Evolutionary conservation across 78 protist genomes (phyloP).

Genomic region (Dictyostelium brefeldianum): DNA sequence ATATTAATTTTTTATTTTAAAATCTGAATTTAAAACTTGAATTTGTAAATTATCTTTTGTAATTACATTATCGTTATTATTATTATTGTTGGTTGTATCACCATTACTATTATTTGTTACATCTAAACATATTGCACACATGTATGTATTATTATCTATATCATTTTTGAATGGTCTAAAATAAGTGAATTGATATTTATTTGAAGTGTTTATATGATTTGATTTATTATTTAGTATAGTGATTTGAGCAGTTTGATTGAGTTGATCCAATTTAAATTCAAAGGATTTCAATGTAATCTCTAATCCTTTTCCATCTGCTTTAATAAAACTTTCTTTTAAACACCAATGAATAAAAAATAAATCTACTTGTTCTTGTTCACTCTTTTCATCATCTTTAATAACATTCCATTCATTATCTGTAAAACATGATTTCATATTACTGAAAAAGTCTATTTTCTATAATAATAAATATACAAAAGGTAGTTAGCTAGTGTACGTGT

Average conservation of each 20-base stretch:
- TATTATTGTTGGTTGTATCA: not conserved
- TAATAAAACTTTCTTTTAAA: constrained; percentile 71
- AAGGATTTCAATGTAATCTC: constrained; percentile 7
- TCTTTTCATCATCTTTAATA: not conserved
- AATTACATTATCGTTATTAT: not conserved
- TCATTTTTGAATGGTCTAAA: constrained; percentile 1
- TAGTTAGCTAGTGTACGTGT: not conserved
- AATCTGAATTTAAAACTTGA: constrained; percentile 3
- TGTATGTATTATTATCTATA: not conserved
- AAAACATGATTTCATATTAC: constrained; percentile 28
- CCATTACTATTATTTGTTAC: not conserved
- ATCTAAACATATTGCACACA: not conserved
- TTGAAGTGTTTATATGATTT: not conserved
- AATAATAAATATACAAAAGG: not conserved
- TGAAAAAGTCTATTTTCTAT: constrained; percentile 20
- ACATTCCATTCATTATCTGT: constrained; percentile 55
- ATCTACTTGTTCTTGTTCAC: no score
- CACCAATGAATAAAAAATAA: constrained; percentile 67
- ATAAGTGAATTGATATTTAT: not conserved
- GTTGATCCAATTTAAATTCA: constrained; percentile 27
- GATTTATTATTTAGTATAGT: not conserved
- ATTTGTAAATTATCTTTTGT: constrained; percentile 11
- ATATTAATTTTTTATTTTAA: constrained; percentile 4
- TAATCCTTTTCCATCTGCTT: constrained; percentile 58
- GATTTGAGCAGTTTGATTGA: not conserved